A percentile compares a stretch with the other conserved stretches of the same genome.
These are phyloP conservation scores for Fusarium irregulare DNA, from an alignment of 2,329 filamentous ascomycete genomes.

Conservation along the genomic window DNA sequence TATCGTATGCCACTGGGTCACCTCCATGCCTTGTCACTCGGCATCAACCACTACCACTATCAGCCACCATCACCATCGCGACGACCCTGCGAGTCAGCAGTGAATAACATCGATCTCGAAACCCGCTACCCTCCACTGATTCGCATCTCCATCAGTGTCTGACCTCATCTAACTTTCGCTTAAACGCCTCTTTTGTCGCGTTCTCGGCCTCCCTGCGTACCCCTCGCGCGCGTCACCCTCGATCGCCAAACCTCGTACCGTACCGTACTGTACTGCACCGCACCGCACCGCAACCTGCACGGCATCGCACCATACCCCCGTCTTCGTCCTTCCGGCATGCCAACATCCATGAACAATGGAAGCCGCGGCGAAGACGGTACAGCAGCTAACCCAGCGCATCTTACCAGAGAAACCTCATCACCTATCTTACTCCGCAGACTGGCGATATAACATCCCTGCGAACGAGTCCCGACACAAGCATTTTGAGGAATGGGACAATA, in stretches of 20 bases:
- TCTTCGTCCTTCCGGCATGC: conserved; percentile 51
- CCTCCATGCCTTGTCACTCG: conserved; percentile 34
- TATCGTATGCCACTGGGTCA: conserved; percentile 29
- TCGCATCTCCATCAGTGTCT: conserved; percentile 3
- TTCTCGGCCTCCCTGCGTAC: conserved; percentile 37
- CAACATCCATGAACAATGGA: conserved; percentile 63
- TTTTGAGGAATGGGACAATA: conserved; percentile 62
- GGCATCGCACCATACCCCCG: conserved; percentile 39
- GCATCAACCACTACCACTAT: conserved; percentile 29
- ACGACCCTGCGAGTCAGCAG: conserved; percentile 25
- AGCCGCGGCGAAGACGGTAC: conserved; percentile 67
- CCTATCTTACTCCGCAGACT: conserved; percentile 61
- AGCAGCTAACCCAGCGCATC: conserved; percentile 63
- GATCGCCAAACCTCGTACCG: conserved; percentile 35
- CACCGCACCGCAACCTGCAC: conserved; percentile 8
- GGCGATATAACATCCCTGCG: conserved; percentile 60
- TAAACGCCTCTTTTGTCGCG: conserved; percentile 30
- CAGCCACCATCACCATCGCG: conserved; percentile 32
- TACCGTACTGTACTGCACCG: conserved; percentile 13
- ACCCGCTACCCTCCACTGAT: conserved; percentile 3
- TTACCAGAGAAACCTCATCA: conserved; percentile 65
- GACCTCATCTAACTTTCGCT: conserved; percentile 1
- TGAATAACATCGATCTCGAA: conserved; percentile 10
- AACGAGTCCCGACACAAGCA: conserved; percentile 51
- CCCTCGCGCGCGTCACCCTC: conserved; percentile 40